phyloP scores from a whole-genome alignment of 2,329 filamentous ascomycete species.

The Pezicula carpinea region DNA sequence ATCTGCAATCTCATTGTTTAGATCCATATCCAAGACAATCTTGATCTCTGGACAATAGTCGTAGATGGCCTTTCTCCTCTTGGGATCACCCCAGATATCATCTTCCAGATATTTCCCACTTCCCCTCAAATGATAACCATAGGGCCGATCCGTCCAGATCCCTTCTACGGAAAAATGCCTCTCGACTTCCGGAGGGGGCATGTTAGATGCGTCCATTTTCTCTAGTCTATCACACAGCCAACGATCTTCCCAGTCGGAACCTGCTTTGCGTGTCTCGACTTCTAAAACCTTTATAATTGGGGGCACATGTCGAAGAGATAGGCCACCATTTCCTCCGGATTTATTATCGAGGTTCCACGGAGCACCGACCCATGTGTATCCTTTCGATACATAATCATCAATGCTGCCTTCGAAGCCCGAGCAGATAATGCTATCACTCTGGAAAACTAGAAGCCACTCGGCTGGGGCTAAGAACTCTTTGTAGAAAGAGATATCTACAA shows the following conservation, averaged over 20 bases:
- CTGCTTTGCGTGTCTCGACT: slow-evolving; percentile 35
- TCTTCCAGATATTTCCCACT: slow-evolving; percentile 38
- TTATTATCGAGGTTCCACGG: slow-evolving; percentile 12
- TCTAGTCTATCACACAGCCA: slow-evolving; percentile 8
- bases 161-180: slow-evolving; percentile 23
- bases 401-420: slow-evolving; percentile 14
- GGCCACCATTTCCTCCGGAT: slow-evolving; percentile 25
- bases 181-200: neutral
- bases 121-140: slow-evolving; percentile 50
- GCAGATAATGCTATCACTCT: slow-evolving; percentile 22
- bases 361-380: slow-evolving; percentile 26
- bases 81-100: slow-evolving; percentile 40
- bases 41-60: slow-evolving; percentile 52
- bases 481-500: slow-evolving; percentile 17
- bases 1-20: neutral
- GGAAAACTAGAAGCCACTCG: slow-evolving; percentile 21
- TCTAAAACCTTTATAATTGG: slow-evolving; percentile 43
- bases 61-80: slow-evolving; percentile 41
- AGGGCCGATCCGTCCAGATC: slow-evolving; percentile 40
- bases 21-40: slow-evolving; percentile 35
- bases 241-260: slow-evolving; percentile 37
- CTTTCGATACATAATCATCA: slow-evolving; percentile 19
- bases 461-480: slow-evolving; percentile 20
- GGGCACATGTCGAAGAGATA: slow-evolving; percentile 36
- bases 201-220: neutral